Evolutionary conservation across 2,329 filamentous ascomycete species (phyloP), one percentile per base, ranked within the genome.

Genomic region (Penicillium polonicum): DNA sequence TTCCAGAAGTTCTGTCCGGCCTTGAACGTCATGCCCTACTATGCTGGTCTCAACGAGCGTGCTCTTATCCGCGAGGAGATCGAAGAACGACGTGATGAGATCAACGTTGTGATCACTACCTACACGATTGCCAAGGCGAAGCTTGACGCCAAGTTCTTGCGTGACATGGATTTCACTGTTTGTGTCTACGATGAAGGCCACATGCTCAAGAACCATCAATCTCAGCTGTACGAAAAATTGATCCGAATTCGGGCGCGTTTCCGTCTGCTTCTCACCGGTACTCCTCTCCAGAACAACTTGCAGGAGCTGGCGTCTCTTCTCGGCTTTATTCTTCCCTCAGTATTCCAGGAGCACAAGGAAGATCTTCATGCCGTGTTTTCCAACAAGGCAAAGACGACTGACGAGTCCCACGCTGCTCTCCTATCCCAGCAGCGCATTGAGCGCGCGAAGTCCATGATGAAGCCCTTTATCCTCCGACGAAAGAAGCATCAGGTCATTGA

Each of bases 111-210:
- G 38, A 82, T 91, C 52, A 90, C 88, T 0, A 90, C 88, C 0
- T 90, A 91, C 66, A 86, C 88, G 42, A 83, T 88, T 60, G 85
- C 86, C 23, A 83, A 83, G 59, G 80, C 79, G 29, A 82, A 83
- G 60, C 74, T 81, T 5, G 88, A 91, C 69, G 82, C 84, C 49
- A 79, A 79, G 23, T 90, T 89, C 69, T 75, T 90, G 58, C 80
- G 84, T 42, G 81, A 78, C 27, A 78, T 86, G 62, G 78, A 79
- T 52, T 87, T 90, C 69, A 72, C 71, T 57, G 77, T 76, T 29
- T 86, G 84, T 65, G 88, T 99, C 12, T 99, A 92, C 68, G 94
- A 99, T 70, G 94, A 99, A 76, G 94, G 93, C 0, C 94, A 99
- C 75, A 87, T 91, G 69, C 79, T 99, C 72, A 96, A 96, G 77